Evolutionary conservation across 2,329 filamentous ascomycete genomes (phyloP), one percentile per base, ranked within the genome.

Genomic region (Gremmenia infestans): DNA sequence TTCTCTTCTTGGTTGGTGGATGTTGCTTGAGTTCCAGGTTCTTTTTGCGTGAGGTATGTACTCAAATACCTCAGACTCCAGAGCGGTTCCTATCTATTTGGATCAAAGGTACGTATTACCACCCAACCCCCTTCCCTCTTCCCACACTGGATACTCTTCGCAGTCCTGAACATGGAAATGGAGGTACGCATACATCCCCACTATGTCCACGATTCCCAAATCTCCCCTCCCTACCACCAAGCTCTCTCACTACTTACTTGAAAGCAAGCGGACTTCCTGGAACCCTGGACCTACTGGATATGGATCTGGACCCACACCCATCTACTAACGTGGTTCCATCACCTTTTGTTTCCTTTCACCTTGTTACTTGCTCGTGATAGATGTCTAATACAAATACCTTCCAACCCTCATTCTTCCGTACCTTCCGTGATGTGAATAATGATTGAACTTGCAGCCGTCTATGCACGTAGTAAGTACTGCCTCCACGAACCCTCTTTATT

Each of bases 211-310:
- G 2, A 48, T 12, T n/a, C 11, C 49, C 15, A 19, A n/a, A 15
- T 40, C 28, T 28, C 43, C 25, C 42, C 43, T 28, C 49, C 48
- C 23, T 36, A 15, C 28, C 35, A 48, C 52, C 23, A 17, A 19
- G 42, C 7, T 7, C 42, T 64, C 63, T 68, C 46, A 67, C 66
- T 66, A 68, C 66, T 68, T 55, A 68, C 56, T 36, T 57, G 43
- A 67, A 67, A 68, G 66, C 65, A 62, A 46, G 22, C 36, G 12
- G 45, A 15, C 12, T 6, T 32, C 22, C 48, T 52, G 28, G 35
- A 9, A 28, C 22, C 22, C 55, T 51, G 59, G 55, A 59, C 32
- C n/a, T 17, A 14, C 35, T 35, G 32, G 51, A 43, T 32, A 50
- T 50, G 56, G 52, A 55, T 48, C 49, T 52, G 51, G 46, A 55